Evolutionary conservation across 331 rosid genomes (phyloP).

Genomic region (Saraca asoca): DNA sequence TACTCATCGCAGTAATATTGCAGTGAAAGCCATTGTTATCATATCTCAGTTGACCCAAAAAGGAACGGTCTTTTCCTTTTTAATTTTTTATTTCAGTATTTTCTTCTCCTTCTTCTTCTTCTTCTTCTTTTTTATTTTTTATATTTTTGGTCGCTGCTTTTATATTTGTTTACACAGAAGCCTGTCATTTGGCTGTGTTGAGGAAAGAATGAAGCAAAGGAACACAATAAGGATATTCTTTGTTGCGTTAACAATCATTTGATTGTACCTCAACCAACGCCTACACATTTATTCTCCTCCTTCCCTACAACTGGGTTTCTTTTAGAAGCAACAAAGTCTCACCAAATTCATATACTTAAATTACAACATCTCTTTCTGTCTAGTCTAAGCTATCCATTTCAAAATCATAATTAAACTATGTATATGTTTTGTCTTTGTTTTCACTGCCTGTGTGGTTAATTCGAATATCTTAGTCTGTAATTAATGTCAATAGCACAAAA

Average conservation of each 20-base stretch:
- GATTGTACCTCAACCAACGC: slow-evolving; percentile 18
- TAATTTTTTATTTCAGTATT: not conserved
- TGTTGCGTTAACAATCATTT: slow-evolving; percentile 33
- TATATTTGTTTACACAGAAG: slow-evolving; percentile 4
- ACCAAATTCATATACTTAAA: slow-evolving; percentile 25
- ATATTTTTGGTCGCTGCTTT: not conserved
- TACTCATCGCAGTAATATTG: slow-evolving; percentile 37
- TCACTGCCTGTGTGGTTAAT: slow-evolving; percentile 14
- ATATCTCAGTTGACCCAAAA: slow-evolving; percentile 47
- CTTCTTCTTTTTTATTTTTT: not conserved
- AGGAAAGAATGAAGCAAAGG: slow-evolving; percentile 22
- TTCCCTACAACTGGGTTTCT: slow-evolving; percentile 4
- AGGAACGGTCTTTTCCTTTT: slow-evolving; percentile 12
- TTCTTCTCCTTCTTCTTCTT: not conserved
- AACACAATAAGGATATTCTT: slow-evolving; percentile 24
- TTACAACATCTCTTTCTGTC: slow-evolving; percentile 12
- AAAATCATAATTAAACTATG: slow-evolving; percentile 3
- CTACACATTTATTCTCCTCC: slow-evolving; percentile 33
- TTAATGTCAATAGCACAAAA: too few species aligned
- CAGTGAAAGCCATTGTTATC: slow-evolving; percentile 37
- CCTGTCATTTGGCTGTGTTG: slow-evolving; percentile 10
- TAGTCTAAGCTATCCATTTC: slow-evolving; percentile 4
- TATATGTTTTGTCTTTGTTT: not conserved
- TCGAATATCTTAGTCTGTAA: slow-evolving; percentile 1
- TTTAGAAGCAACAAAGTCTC: slow-evolving; percentile 23